phyloP scores from a whole-genome alignment of 2,329 filamentous ascomycete genomes.

The Hypoxylon rubiginosum region DNA sequence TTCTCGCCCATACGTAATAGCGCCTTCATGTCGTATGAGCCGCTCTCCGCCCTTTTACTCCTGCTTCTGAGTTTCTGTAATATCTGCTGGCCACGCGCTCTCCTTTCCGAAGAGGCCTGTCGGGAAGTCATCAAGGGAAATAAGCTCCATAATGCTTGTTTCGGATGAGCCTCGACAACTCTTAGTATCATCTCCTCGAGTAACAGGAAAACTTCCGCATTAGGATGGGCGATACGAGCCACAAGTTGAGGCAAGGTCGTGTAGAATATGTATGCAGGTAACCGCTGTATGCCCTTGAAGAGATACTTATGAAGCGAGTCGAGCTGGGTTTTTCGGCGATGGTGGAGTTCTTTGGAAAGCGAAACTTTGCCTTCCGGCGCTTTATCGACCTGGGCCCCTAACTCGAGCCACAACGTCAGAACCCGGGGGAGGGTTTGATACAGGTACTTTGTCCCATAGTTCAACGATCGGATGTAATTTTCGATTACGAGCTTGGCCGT shows the following conservation, averaged over 20 bases:
- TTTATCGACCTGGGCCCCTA: conserved; percentile 81
- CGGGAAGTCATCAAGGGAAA: conserved; percentile 88
- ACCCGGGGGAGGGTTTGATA: conserved; percentile 94
- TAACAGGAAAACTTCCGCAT: conserved; percentile 80
- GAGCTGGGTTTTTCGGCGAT: conserved; percentile 74
- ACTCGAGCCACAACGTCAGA: conserved; percentile 93
- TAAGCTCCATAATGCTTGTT: conserved; percentile 91
- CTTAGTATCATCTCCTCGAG: conserved; percentile 85
- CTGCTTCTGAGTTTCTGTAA: conserved; percentile 63
- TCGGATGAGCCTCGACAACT: conserved; percentile 88
- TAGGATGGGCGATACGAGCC: conserved; percentile 92
- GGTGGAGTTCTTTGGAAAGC: conserved; percentile 65
- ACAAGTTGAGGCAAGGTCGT: conserved; percentile 91
- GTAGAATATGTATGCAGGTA: conserved; percentile 84
- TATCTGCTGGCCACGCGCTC: conserved; percentile 65
- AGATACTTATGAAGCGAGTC: conserved; percentile 79
- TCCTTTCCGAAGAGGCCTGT: conserved; percentile 73
- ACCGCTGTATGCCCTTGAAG: conserved; percentile 79
- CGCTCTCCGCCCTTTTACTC: conserved; percentile 65
- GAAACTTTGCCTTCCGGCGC: conserved; percentile 68
- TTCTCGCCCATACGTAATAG: conserved; percentile 85
- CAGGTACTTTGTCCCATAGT: conserved; percentile 93
- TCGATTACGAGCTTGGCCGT: conserved; percentile 88
- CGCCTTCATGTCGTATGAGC: conserved; percentile 72
- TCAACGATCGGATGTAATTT: conserved; percentile 89